phyloP scores from a whole-genome alignment of 192 early-diverging fungal species.

The Podila epigama region DNA sequence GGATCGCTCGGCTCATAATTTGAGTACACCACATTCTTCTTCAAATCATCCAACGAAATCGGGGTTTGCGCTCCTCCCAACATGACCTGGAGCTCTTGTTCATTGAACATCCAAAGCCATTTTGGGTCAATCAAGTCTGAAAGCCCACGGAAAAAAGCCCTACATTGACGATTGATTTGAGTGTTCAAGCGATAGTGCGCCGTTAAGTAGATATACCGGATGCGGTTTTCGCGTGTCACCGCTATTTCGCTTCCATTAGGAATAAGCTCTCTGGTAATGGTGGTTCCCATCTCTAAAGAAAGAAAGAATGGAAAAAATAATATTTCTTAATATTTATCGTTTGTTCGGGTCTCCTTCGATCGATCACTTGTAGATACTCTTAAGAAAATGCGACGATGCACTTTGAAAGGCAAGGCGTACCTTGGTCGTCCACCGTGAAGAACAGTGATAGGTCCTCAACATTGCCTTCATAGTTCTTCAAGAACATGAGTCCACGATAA shows the following conservation, averaged over 20 bases:
- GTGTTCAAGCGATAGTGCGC: slow-evolving; percentile 88
- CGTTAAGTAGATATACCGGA: slow-evolving; percentile 87
- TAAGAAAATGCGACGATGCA: too few relatives aligned
- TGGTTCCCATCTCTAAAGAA: slow-evolving; percentile 49
- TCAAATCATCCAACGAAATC: slow-evolving; percentile 83
- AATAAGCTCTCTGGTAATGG: slow-evolving; percentile 72
- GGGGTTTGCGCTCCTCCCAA: slow-evolving; percentile 79
- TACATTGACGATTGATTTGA: slow-evolving; percentile 78
- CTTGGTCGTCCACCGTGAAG: slow-evolving; percentile 71
- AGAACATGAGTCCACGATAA: slow-evolving; percentile 73
- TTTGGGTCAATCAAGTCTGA: slow-evolving; percentile 81
- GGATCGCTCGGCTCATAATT: slow-evolving; percentile 76
- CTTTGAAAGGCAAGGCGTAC: slow-evolving; percentile 42
- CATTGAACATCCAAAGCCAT: slow-evolving; percentile 94
- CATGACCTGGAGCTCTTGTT: slow-evolving; percentile 90
- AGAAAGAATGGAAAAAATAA: background rate
- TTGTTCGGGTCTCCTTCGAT: background rate
- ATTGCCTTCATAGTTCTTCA: slow-evolving; percentile 78
- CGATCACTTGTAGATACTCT: too few relatives aligned
- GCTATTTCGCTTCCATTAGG: slow-evolving; percentile 75
- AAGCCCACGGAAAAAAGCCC: slow-evolving; percentile 88
- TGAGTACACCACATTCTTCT: slow-evolving; percentile 75
- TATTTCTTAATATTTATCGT: background rate
- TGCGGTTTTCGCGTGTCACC: slow-evolving; percentile 88
- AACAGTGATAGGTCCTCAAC: slow-evolving; percentile 77